Evolutionary conservation across 306 rosid genomes (phyloP).

Genomic region (Urtica urens): DNA sequence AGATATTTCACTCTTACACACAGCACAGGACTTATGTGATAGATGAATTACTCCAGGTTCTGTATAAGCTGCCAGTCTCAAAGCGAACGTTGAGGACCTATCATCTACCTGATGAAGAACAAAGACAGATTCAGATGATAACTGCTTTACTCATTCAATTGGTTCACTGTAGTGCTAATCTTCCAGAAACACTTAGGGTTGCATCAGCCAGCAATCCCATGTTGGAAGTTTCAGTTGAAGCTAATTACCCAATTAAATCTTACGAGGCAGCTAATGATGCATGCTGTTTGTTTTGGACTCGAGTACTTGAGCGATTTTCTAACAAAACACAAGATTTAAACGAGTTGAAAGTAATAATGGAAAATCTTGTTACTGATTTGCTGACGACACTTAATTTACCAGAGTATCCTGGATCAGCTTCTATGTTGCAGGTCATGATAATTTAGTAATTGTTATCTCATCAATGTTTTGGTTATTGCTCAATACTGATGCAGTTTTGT

Average conservation of each 20-base stretch:
- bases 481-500: slow-evolving; percentile 27
- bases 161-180: slow-evolving; percentile 83
- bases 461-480: neutral
- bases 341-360: slow-evolving; percentile 78
- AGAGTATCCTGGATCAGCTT: slow-evolving; percentile 94
- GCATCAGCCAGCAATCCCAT: slow-evolving; percentile 54
- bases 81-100: slow-evolving; percentile 87
- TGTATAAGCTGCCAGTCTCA: slow-evolving; percentile 75
- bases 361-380: slow-evolving; percentile 84
- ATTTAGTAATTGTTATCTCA: slow-evolving; percentile 5
- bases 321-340: slow-evolving; percentile 76
- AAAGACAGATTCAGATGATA: slow-evolving; percentile 93
- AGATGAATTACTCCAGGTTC: slow-evolving; percentile 84
- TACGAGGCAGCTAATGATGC: slow-evolving; percentile 64
- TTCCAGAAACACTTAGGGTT: slow-evolving; percentile 75
- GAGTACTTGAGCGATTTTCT: slow-evolving; percentile 84
- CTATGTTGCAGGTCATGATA: slow-evolving; percentile 64
- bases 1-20: slow-evolving; percentile 78
- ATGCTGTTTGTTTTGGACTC: slow-evolving; percentile 79
- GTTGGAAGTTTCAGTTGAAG: slow-evolving; percentile 63
- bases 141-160: slow-evolving; percentile 88
- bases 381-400: slow-evolving; percentile 79
- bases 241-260: slow-evolving; percentile 55
- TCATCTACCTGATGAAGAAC: slow-evolving; percentile 88
- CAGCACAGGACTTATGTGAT: slow-evolving; percentile 87